Base-by-base conservation (phyloP, 495 filamentous ascomycete species). In the Symbiotaphrina buchneri region DNA sequence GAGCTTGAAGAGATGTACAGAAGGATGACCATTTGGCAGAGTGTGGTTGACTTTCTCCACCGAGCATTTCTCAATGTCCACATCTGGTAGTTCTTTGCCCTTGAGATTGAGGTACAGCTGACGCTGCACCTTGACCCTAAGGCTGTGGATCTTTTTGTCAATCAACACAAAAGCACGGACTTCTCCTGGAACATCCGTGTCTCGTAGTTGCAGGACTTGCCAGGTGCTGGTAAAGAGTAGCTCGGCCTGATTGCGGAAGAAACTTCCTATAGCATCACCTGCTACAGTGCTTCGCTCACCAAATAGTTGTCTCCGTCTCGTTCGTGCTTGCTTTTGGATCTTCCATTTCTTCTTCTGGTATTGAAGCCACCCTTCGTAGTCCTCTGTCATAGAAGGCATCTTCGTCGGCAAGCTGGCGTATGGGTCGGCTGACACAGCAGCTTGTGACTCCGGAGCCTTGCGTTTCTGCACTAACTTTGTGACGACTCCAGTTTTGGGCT, bases 341-440 rank as follows among this genome's bases (percentile, higher is more conserved):
- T 82, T 93, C 87, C 87, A 99, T 48, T 99, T 99, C 53, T 82
- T 68, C 51, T 99, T 99, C 45, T 99, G 87, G 43, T 99, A 99
- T 46, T 74, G 63, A 28, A 99, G 52, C 56, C 92, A 99, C 0
- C 68, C 81, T 15, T 63, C 52, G 36, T 99, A 99, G 50, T 99
- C 80, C 25, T 87, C 72, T 0, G 68, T 71, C 16, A 84, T 80
- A 6, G 60, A 64, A 13, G 87, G 90, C 79, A 94, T 94, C 30
- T 61, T 63, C 21, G 74, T 63, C 0, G 87, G 87, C 3, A 99
- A 64, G 34, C 61, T 70, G 15, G 83, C 74, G 44, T 78, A 93
- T 4, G 84, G 83, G 45, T 95, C 77, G 3, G 60, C 49, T 5
- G 63, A 64, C 20, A 70, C 63, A 26, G 29, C 65, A 10, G 58